Base-by-base conservation (phyloP, 441 rosid genomes). In the Adansonia madagascariensis region DNA sequence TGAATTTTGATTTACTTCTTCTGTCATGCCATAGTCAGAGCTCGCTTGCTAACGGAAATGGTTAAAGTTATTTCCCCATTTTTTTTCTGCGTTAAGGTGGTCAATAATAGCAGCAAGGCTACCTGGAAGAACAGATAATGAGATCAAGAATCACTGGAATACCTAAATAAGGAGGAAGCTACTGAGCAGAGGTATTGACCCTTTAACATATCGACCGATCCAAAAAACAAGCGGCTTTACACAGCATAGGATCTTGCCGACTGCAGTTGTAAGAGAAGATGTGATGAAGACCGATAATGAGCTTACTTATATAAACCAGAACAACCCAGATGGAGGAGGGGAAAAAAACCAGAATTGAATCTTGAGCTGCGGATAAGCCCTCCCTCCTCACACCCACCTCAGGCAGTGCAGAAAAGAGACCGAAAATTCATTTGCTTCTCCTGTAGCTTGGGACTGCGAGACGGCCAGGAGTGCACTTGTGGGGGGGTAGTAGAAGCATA, bases 81-180 rank as follows among this genome's bases (percentile, higher is more conserved):
- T 46, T 47, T 57, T 49, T 49, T 69, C 24, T 18, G 43, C 6
- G 71, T 77, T n/a, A 76, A 94, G 98, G 80, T 94, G 98, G 98
- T 94, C 98, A 4, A 84, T 94, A 27, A 94, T 94, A 17, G 97
- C 98, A 0, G 95, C 92, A 62, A 92, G 97, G 78, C 84, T 94
- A 75, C 97, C 97, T 0, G 98, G 97, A 64, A 89, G 98, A 88
- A 94, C 97, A 63, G 98, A 94, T 81, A 94, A 94, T 74, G 98
- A 94, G 85, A 94, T 94, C 47, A 94, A 94, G 85, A 92, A 94
- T 75, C 90, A 94, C 61, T 94, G 98, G 98, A 94, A 94, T 82
- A 94, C 98, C n/a, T 97, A 94, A 67, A 94, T 94, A 75, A 86
- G 92, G 81, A 90, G 94, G 82, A 94, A 94, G 85, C 91, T 92